Evolutionary conservation across 495 filamentous ascomycete species (phyloP).

Genomic region (Trichoderma parareesei): DNA sequence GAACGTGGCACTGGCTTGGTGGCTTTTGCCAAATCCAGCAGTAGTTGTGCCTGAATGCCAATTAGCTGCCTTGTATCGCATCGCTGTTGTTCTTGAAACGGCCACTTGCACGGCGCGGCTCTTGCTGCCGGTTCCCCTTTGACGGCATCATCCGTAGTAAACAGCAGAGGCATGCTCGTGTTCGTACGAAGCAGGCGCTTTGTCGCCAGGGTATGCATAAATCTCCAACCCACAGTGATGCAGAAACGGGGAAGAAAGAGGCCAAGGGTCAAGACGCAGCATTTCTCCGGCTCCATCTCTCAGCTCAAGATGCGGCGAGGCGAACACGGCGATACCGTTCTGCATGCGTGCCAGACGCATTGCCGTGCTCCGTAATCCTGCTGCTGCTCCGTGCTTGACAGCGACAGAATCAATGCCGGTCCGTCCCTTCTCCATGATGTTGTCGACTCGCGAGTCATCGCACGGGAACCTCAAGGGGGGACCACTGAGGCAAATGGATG

Average conservation of each 20-base stretch:
- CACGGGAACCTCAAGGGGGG: background rate
- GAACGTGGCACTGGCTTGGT: too few species aligned
- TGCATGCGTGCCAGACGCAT: background rate
- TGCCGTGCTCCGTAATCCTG: background rate
- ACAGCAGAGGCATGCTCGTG: background rate
- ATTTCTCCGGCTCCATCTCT: constrained; percentile 8
- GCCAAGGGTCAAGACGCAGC: background rate
- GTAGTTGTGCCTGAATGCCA: too few species aligned
- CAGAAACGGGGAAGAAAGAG: background rate
- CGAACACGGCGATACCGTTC: constrained; percentile 6
- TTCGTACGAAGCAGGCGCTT: too few species aligned
- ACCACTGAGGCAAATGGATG: background rate
- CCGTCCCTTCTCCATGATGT: background rate
- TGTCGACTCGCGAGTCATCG: background rate
- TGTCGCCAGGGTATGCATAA: background rate
- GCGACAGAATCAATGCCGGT: background rate
- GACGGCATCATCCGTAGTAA: background rate
- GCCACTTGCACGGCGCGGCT: background rate
- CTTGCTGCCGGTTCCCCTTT: background rate
- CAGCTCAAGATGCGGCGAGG: constrained; percentile 9
- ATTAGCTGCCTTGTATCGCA: too few species aligned
- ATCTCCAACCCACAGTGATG: background rate
- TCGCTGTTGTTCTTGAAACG: background rate
- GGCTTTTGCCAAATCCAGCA: too few species aligned
- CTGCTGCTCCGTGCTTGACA: background rate